Evolutionary conservation across 176 grass and related monocot species (phyloP), one percentile per base, ranked within the genome.

Genomic region (Oryza glaberrima): DNA sequence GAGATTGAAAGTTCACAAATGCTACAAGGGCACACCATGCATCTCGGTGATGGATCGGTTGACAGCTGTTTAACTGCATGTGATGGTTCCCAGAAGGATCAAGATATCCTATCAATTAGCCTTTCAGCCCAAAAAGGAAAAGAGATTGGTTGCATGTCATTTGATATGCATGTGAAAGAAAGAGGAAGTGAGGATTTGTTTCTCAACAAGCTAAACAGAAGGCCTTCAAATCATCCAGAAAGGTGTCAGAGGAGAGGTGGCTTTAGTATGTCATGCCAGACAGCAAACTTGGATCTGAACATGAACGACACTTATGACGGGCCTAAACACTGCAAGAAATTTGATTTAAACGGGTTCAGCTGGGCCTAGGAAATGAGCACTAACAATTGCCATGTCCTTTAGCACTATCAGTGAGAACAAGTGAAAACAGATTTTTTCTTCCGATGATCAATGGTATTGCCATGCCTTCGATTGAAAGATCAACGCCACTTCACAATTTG

Each of bases 301-400:
- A 84, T 88, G 10, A 88, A 92, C 20, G 89, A 91, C 68, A 52
- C 72, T 65, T 82, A 81, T 77, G 91, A 93, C 7, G 85, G 67
- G 38, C 48, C 80, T 76, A 82, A 90, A 23, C 83, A 81, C 66
- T 85, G 86, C 81, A 94, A 94, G 86, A 88, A 94, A 67, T 88
- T 98, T 49, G 96, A 99, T 74, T 85, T 99, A 60, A 99, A 99
- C 86, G 91, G 96, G 67, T 82, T 92, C 84, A 89, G 92, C 77
- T 99, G 96, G 91, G 87, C 76, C 72, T 96, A 94, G 80, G 46
- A 65, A 71, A 38, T 52, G 41, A 5, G 14, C 30, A 44, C 83
- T 63, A 23, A 63, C 20, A 41, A 65, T 28, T 75, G 75, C 66
- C 80, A 79, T 45, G 45, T 67, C 34, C 54, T 13, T 64, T 35